Conservation (phyloP, 2,329 filamentous ascomycete genomes). For the Aureobasidium sp. region DNA sequence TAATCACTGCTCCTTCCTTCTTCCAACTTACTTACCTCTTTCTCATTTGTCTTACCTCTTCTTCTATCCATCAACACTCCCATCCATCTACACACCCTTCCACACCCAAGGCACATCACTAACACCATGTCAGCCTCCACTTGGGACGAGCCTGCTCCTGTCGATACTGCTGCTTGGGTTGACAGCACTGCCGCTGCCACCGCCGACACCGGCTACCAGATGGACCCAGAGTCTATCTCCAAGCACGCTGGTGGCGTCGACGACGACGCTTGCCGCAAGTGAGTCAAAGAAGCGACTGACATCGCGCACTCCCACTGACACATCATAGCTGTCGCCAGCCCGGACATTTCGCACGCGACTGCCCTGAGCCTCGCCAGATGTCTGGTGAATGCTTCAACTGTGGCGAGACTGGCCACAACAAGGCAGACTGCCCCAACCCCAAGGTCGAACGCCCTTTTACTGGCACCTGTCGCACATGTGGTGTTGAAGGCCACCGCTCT, state of each 20-base stretch:
- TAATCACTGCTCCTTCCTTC: background rate
- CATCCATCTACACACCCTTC: background rate
- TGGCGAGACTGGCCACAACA: conserved; percentile 54
- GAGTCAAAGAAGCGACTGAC: too few relatives aligned
- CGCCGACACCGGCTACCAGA: background rate
- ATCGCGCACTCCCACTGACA: conserved; percentile 22
- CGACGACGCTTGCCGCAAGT: conserved; percentile 34
- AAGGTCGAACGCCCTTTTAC: conserved; percentile 45
- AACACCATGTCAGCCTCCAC: conserved; percentile 2
- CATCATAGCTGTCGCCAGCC: conserved; percentile 34
- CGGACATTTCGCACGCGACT: conserved; percentile 34
- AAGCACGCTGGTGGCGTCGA: conserved; percentile 19
- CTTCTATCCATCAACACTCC: background rate
- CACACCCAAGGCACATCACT: background rate
- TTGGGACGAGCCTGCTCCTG: background rate
- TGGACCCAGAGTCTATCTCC: background rate
- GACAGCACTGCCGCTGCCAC: background rate
- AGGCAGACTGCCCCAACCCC: conserved; percentile 55
- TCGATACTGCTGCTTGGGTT: background rate
- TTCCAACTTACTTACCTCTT: too few relatives aligned
- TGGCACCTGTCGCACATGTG: conserved; percentile 55
- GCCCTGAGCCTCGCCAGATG: conserved; percentile 41
- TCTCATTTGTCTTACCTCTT: too few relatives aligned
- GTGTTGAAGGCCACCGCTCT: conserved; percentile 48
- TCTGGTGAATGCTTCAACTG: conserved; percentile 54